A percentile compares a stretch with the other conserved stretches of the same genome.
Evolutionary conservation across 2,329 filamentous ascomycete genomes (phyloP).

Genomic region (Aspergillus pseudonomiae): DNA sequence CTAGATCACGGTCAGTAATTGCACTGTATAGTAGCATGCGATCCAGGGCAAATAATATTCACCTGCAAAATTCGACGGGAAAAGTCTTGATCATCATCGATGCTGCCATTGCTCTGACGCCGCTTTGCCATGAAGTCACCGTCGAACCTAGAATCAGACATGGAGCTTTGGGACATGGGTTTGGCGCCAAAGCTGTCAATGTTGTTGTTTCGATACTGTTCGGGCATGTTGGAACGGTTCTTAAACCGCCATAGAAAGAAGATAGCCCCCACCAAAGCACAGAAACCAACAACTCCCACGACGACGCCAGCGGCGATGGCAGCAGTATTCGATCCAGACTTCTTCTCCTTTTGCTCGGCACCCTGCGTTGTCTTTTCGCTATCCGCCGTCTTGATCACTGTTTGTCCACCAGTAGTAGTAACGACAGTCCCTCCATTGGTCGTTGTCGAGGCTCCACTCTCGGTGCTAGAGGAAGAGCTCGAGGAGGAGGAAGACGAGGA

Average conservation of each 20-base stretch:
- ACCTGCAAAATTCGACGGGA: conserved; percentile 95
- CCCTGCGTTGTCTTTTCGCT: conserved; percentile 27
- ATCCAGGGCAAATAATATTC: conserved; percentile 37
- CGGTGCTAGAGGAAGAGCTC: conserved; percentile 24
- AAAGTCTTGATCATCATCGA: conserved; percentile 96
- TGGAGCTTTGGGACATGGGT: conserved; percentile 65
- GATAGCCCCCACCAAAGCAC: conserved; percentile 66
- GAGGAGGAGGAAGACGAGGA: conserved; percentile 29
- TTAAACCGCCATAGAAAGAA: conserved; percentile 77
- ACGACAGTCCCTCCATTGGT: conserved; percentile 20
- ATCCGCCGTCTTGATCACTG: conserved; percentile 39
- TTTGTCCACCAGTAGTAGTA: conserved; percentile 28
- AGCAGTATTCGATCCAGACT: conserved; percentile 66
- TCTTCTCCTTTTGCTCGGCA: conserved; percentile 18
- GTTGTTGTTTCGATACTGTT: conserved; percentile 80
- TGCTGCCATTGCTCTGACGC: conserved; percentile 90
- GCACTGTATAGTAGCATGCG: too few relatives aligned
- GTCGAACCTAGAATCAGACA: conserved; percentile 82
- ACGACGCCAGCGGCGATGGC: conserved; percentile 88
- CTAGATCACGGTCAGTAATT: conserved; percentile 13
- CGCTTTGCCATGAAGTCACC: conserved; percentile 78
- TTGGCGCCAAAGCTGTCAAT: conserved; percentile 70
- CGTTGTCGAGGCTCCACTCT: conserved; percentile 39
- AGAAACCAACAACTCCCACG: conserved; percentile 74
- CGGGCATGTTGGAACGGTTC: conserved; percentile 76